Evolutionary conservation across 2,329 filamentous ascomycete genomes (phyloP), one percentile per base, ranked within the genome.

Genomic region (Trichoderma breve): DNA sequence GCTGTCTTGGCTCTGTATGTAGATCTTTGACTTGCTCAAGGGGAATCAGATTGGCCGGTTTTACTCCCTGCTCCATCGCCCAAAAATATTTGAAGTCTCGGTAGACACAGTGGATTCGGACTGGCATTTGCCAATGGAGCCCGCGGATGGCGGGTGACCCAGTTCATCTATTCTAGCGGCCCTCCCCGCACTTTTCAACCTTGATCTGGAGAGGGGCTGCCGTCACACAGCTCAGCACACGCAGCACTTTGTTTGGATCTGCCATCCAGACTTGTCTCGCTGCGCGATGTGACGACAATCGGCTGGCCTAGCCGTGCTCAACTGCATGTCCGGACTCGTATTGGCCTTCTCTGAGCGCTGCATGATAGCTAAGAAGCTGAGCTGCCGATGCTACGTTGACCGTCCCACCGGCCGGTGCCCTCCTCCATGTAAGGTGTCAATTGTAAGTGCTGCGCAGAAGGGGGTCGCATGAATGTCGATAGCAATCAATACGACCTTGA

Each of bases 121-220:
- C 51, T 51, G 36, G 55, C 36, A 61, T 51, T 51, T 51, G 66
- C 30, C 39, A 36, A 61, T 39, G 57, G 57, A 21, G 57, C 67
- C 39, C 39, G 26, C 57, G 57, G 28, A 69, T 69, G 34, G 66
- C 66, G 55, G 55, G 39, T 61, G 55, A 69, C 55, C 66, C n/a
- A 32, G 28, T 51, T 34, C 28, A 24, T 60, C 47, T 9, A 12
- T 34, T 21, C 34, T 62, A 70, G 57, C 67, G 67, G 36, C 24
- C 26, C 14, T 61, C 67, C 67, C 67, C 67, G 67, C 67, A 70
- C 67, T 62, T 53, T 70, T 70, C 28, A 26, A 47, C 39, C 60
- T 68, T 68, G 53, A 43, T 47, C 34, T 69, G n/a, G n/a, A 21
- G 34, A 21, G 34, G 66, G 66, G 34, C 51, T 47, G 28, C n/a